These are phyloP conservation scores for Telfairia occidentalis DNA, from an alignment of 331 rosid species.

Conservation along the genomic window DNA sequence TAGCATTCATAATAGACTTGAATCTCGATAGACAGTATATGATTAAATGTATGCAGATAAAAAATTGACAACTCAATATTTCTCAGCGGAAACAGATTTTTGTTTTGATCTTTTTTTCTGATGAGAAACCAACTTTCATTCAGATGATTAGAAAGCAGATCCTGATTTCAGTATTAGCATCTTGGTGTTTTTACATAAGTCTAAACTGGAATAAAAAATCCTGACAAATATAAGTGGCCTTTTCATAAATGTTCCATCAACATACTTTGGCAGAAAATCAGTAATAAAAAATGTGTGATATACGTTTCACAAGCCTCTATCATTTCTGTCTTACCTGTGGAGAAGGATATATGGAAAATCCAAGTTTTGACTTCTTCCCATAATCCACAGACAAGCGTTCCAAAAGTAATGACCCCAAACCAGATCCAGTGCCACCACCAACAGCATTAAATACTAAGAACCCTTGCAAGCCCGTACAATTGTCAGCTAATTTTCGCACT, in stretches of 20 bases:
- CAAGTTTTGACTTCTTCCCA: constrained; percentile 26
- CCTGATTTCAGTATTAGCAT: background rate
- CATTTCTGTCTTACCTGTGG: constrained; percentile 13
- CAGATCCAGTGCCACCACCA: constrained; percentile 23
- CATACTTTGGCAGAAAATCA: background rate
- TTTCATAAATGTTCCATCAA: background rate
- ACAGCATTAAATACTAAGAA: constrained; percentile 20
- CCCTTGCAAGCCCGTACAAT: constrained; percentile 26
- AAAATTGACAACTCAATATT: background rate
- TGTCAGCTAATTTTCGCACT: constrained; percentile 25
- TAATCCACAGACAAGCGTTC: constrained; percentile 31
- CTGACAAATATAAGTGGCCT: background rate
- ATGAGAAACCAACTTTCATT: background rate
- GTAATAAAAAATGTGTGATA: background rate
- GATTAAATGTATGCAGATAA: background rate
- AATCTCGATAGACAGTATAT: background rate
- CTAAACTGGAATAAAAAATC: background rate
- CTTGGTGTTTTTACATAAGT: background rate
- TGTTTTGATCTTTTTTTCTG: background rate
- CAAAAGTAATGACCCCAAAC: constrained; percentile 24
- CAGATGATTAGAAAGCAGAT: background rate
- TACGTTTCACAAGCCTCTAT: background rate
- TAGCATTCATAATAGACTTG: background rate
- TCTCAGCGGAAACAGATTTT: background rate
- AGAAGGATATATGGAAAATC: constrained; percentile 30